Evolutionary conservation across 345 rosid species (phyloP), one percentile per base, ranked within the genome.

Genomic region (Erodium maritimum): DNA sequence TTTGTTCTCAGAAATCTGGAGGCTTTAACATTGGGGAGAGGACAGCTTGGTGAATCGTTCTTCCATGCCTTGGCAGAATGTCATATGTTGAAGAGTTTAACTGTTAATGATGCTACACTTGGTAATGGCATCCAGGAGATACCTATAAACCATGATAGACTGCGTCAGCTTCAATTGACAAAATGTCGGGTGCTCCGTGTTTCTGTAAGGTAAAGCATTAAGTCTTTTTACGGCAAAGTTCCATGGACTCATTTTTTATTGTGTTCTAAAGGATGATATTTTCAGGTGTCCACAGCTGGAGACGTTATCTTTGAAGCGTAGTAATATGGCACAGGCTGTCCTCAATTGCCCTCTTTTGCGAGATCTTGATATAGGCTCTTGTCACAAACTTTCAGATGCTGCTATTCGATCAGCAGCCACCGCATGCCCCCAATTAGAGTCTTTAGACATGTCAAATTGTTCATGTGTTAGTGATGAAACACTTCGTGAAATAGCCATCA

Each of bases 391-490:
- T 71, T 73, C 95, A 61, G 99, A 93, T 82, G 97, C 90, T 62
- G 96, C 99, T 52, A 82, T 89, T 58, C 91, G 97, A 54, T 83
- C 93, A 12, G 95, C 90, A 2, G 97, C 89, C 67, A 79, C 70
- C 61, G 83, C 95, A 21, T 93, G 95, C 64, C 87, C 94, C 57
- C 94, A 71, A 16, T 73, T 93, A 71, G 91, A 87, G 69, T 83
- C 83, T 21, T 71, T 93, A 66, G 99, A 93, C 60, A 85, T 93
- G 88, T 85, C 97, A 9, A 89, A 89, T 67, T 93, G 95, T 72
- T 84, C 91, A 21, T 89, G 96, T 64, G 96, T 85, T 67, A 93
- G 95, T 65, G 95, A 93, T 75, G 99, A 93, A 69, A 87, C 96
- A 34, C 54, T 93, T 56, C 96, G 91, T 60, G 96, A 89, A 64